Conservation (phyloP, 176 grass and related monocot genomes). For the Aegilops longissima region DNA sequence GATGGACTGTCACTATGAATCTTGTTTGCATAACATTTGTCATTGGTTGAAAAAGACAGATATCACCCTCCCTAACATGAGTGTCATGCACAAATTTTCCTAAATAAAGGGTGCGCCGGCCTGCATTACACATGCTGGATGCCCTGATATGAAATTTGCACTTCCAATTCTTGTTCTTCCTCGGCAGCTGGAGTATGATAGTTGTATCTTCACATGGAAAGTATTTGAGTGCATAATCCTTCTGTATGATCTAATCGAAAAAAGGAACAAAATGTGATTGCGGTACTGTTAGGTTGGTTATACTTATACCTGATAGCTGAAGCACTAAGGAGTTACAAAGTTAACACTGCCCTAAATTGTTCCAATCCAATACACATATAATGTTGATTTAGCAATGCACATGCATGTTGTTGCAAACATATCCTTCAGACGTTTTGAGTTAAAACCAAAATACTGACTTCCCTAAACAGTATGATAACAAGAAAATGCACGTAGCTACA, state of each 20-base stretch:
- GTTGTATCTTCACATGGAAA: background rate
- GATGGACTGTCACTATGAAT: slow-evolving; percentile 29
- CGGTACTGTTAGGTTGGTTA: background rate
- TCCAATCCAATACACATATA: too few relatives aligned
- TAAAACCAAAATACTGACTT: too few relatives aligned
- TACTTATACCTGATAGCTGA: too few relatives aligned
- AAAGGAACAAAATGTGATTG: background rate
- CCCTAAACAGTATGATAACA: background rate
- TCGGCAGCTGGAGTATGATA: slow-evolving; percentile 19
- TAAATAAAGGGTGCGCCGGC: background rate
- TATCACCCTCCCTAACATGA: slow-evolving; percentile 35
- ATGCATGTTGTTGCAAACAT: background rate
- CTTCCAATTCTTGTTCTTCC: slow-evolving; percentile 39
- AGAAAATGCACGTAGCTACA: background rate
- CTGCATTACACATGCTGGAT: background rate
- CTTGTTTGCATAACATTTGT: background rate
- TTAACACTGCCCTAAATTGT: background rate
- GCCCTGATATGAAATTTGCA: background rate
- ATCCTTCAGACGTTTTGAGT: background rate
- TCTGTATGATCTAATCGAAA: slow-evolving; percentile 31
- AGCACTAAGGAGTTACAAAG: too few relatives aligned
- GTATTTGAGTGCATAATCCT: slow-evolving; percentile 11
- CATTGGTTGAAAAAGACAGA: slow-evolving; percentile 31
- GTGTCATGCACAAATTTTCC: slow-evolving; percentile 40
- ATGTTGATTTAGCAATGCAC: too few relatives aligned